Evolutionary conservation across 495 filamentous ascomycete species (phyloP).

Genomic region (Bombardia bombarda): DNA sequence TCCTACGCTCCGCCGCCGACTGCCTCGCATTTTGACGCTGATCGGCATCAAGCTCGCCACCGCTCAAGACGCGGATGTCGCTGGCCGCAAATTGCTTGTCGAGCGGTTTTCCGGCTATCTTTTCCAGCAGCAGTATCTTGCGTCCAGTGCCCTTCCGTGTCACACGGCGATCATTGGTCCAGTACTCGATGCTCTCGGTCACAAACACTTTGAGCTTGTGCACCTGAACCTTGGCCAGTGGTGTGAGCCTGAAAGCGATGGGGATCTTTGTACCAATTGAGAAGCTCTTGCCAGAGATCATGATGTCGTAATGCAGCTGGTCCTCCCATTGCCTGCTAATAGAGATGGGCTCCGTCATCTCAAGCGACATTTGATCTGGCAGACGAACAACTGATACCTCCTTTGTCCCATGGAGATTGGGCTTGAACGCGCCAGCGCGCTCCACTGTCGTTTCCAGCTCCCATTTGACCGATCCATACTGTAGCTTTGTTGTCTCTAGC

Average conservation of each 20-base stretch:
- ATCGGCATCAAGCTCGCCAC: constrained; percentile 57
- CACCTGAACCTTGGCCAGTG: constrained; percentile 90
- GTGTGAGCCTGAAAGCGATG: constrained; percentile 95
- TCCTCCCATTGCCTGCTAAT: constrained; percentile 98
- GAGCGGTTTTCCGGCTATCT: constrained; percentile 72
- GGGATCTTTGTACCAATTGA: constrained; percentile 87
- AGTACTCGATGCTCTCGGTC: constrained; percentile 92
- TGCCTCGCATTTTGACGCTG: constrained; percentile 35
- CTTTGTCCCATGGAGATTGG: constrained; percentile 76
- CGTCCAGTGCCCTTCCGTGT: constrained; percentile 76
- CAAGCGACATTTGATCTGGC: constrained; percentile 84
- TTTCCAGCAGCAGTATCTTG: constrained; percentile 86
- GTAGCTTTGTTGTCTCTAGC: constrained; percentile 86
- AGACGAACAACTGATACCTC: constrained; percentile 84
- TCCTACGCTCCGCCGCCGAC: constrained; percentile 30
- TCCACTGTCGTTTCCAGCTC: constrained; percentile 84
- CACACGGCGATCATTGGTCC: constrained; percentile 77
- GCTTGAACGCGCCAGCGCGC: constrained; percentile 84
- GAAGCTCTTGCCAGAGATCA: constrained; percentile 98
- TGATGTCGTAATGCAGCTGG: constrained; percentile 96
- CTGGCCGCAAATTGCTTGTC: constrained; percentile 72
- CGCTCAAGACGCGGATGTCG: constrained; percentile 68
- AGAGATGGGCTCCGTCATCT: constrained; percentile 92
- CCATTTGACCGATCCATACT: constrained; percentile 82
- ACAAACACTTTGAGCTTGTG: constrained; percentile 94